Percentiles rank a stretch among this genome's conserved stretches.
These are phyloP conservation scores for Tricholoma furcatifolium DNA, from an alignment of 768 basidiomycete species.

Conservation along the genomic window DNA sequence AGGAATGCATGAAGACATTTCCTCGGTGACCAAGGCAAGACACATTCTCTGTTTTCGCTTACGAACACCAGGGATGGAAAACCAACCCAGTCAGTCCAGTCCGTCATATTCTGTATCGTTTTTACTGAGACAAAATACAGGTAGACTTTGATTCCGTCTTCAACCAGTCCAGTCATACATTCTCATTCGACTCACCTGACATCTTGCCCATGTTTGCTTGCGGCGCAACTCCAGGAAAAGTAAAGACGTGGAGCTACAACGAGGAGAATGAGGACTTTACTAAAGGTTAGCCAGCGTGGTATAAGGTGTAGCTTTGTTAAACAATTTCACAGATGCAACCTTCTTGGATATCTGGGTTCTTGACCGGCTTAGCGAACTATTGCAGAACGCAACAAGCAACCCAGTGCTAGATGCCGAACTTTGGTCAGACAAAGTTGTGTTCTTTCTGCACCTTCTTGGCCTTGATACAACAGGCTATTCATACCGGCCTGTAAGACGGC, in stretches of 20 bases:
- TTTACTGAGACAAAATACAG: slow-evolving; percentile 26
- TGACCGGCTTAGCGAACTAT: slow-evolving; percentile 58
- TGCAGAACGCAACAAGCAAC: slow-evolving; percentile 64
- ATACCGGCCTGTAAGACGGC: slow-evolving; percentile 44
- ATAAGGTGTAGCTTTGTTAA: neutral
- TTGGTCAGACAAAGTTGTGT: slow-evolving; percentile 59
- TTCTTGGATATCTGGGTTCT: slow-evolving; percentile 75
- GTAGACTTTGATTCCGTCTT: slow-evolving; percentile 86
- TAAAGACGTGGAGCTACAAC: slow-evolving; percentile 74
- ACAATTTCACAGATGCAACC: neutral
- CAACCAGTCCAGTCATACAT: too few species aligned
- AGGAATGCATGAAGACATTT: slow-evolving; percentile 91
- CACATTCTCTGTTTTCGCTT: neutral
- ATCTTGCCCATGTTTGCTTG: slow-evolving; percentile 85
- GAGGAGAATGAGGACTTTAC: slow-evolving; percentile 85
- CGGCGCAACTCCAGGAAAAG: slow-evolving; percentile 69
- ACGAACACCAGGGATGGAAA: too few species aligned
- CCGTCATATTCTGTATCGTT: slow-evolving; percentile 3
- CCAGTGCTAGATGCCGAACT: slow-evolving; percentile 47
- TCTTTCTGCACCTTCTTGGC: slow-evolving; percentile 83
- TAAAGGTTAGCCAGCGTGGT: slow-evolving; percentile 57
- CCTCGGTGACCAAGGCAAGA: slow-evolving; percentile 78
- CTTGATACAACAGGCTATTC: slow-evolving; percentile 87
- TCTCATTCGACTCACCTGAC: slow-evolving; percentile 85
- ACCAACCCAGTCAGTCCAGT: slow-evolving; percentile 65